Evolutionary conservation across 148 eudicot species (phyloP).

Genomic region (Fagopyrum esculentum): DNA sequence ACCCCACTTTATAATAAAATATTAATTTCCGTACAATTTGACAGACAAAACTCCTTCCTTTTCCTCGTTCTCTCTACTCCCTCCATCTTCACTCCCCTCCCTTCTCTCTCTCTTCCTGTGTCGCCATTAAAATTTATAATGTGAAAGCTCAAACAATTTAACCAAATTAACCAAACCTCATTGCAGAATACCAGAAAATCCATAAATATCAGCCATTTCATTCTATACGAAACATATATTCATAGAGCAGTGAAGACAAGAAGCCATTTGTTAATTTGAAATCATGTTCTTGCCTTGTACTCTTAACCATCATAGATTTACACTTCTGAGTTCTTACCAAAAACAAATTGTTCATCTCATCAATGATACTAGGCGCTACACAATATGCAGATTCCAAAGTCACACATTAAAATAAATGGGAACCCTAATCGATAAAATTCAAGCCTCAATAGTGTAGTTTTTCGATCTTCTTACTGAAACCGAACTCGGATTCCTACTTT

Average conservation of each 20-base stretch:
- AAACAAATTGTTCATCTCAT: not conserved
- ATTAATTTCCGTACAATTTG: slow-evolving; percentile 28
- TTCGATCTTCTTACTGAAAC: not conserved
- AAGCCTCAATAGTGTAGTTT: slow-evolving; percentile 16
- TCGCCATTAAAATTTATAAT: slow-evolving; percentile 18
- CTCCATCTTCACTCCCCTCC: slow-evolving; percentile 17
- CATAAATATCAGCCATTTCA: not conserved
- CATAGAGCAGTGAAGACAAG: not conserved
- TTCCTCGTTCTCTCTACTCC: slow-evolving; percentile 14
- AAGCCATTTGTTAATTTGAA: not conserved
- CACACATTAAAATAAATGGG: not conserved
- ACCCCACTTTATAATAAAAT: no score
- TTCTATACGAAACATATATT: not conserved
- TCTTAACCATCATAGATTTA: not conserved
- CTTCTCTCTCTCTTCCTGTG: slow-evolving; percentile 9
- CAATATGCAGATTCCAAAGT: not conserved
- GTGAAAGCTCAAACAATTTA: slow-evolving; percentile 12
- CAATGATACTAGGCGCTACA: not conserved
- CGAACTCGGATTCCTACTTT: slow-evolving; percentile 13
- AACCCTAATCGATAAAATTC: not conserved
- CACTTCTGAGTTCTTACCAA: not conserved
- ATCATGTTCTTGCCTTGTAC: not conserved
- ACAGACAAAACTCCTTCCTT: slow-evolving; percentile 12
- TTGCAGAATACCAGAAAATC: not conserved
- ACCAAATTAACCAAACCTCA: not conserved